phyloP scores from a whole-genome alignment of 768 basidiomycete species.

The Exsudoporus frostii region DNA sequence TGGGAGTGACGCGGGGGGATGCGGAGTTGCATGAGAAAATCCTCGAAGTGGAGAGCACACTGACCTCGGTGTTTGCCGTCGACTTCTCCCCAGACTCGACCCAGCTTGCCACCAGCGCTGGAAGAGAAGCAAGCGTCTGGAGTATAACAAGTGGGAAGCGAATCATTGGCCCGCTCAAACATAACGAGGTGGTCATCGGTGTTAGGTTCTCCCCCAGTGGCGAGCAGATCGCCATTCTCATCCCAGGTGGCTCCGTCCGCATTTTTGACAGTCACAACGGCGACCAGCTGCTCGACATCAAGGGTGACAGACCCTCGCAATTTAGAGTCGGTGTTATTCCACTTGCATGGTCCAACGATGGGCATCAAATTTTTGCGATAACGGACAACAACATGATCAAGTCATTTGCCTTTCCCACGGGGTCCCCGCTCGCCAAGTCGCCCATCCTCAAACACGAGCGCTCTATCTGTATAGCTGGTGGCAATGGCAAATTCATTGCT shows the following conservation, averaged over 20 bases:
- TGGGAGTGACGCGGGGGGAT: neutral
- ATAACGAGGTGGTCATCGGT: neutral
- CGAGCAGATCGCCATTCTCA: neutral
- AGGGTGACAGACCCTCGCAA: too few relatives aligned
- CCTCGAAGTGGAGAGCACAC: neutral
- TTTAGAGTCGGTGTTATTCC: too few relatives aligned
- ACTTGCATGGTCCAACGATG: too few relatives aligned
- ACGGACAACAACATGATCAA: too few relatives aligned
- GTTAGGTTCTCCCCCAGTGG: neutral
- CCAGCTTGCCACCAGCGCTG: neutral
- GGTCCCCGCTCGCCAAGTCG: too few relatives aligned
- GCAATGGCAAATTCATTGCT: too few relatives aligned
- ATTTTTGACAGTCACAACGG: neutral
- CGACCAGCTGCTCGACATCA: neutral
- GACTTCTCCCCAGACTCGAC: neutral
- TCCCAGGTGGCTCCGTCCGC: neutral
- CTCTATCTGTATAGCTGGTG: too few relatives aligned
- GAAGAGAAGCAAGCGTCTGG: neutral
- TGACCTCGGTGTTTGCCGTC: neutral
- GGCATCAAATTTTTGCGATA: too few relatives aligned
- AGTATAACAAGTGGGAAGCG: neutral
- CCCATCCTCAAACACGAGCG: too few relatives aligned
- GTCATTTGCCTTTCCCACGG: too few relatives aligned
- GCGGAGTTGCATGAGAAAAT: neutral
- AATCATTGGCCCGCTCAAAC: neutral